Conservation (phyloP, 192 early-diverging fungal genomes). For the Coemansia sp. region DNA sequence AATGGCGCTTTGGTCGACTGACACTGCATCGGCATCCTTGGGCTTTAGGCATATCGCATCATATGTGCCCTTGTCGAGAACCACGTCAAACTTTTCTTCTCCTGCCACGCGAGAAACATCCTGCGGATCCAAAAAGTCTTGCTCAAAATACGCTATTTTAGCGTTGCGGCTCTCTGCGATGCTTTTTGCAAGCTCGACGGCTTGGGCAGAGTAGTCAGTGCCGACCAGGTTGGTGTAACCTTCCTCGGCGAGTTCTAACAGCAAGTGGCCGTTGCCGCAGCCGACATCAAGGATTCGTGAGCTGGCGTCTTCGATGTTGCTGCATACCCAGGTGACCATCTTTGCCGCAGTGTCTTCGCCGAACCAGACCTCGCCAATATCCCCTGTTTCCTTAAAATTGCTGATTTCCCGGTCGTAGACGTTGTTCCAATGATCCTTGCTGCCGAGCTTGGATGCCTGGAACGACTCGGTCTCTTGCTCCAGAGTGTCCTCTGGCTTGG, state of each 20-base stretch:
- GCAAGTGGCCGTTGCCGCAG: constrained; percentile 90
- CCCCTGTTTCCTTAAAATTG: constrained; percentile 80
- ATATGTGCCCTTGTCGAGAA: constrained; percentile 92
- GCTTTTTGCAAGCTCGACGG: constrained; percentile 67
- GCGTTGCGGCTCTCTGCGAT: constrained; percentile 55
- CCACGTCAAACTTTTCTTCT: constrained; percentile 49
- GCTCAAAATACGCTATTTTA: constrained; percentile 54
- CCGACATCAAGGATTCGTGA: constrained; percentile 76
- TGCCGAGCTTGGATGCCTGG: constrained; percentile 41
- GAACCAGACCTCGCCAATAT: constrained; percentile 93
- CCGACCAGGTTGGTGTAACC: constrained; percentile 74
- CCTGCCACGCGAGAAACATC: constrained; percentile 44
- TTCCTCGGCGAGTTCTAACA: constrained; percentile 68
- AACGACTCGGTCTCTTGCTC: constrained; percentile 11
- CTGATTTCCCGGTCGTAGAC: constrained; percentile 75
- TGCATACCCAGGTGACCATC: constrained; percentile 84
- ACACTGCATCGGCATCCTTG: constrained; percentile 32
- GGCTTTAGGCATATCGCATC: constrained; percentile 84
- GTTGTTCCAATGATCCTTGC: constrained; percentile 71
- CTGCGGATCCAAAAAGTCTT: constrained; percentile 59
- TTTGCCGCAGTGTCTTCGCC: constrained; percentile 79
- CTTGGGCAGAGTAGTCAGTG: constrained; percentile 80
- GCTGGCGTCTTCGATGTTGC: constrained; percentile 21
- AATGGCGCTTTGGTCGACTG: constrained; percentile 52
- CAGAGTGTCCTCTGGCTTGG: neutral